Evolutionary conservation across 1,284 basidiomycete species (phyloP), one percentile per base, ranked within the genome.

Genomic region (Pyrrhoderma lamaoense): DNA sequence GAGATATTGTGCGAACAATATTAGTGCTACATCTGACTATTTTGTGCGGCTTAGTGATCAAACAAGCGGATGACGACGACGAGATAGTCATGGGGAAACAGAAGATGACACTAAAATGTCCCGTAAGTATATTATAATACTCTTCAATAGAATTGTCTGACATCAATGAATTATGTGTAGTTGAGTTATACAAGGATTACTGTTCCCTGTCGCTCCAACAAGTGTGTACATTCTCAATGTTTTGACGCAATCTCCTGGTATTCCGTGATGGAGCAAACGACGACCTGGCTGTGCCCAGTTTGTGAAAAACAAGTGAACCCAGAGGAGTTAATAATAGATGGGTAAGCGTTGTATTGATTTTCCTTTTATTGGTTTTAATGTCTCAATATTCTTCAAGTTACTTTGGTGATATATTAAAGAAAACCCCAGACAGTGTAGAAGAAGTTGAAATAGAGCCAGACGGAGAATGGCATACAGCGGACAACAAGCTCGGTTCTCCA

Each of bases 221-320:
- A 77, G 56, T 99, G 96, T 64, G 80, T 88, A 19, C 96, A 99
- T 66, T 72, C 90, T 2, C 92, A 96, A 62, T 99, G 96, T 67
- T 99, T 99, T 65, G 96, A 99, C 66, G 93, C 94, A 0, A 76
- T 77, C 18, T 92, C 89, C 46, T 99, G 94, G 91, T 93, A 89
- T 61, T 87, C 86, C 19, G 82, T 96, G 64, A 99, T 97, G 80
- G 90, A 95, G 61, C 88, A 92, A 68, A 95, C 94, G 3, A 96
- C 96, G 0, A 93, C 93, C 27, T 99, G 92, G 89, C 67, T 86
- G 37, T 99, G 96, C 66, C 95, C 96, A n/a, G 85, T 93, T 36
- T 99, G 96, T 67, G 90, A 90, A 65, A 85, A 81, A 61, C 71
- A 74, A 27, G 67, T 99, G 51, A 80, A 85, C 57, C 72, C 81